A percentile compares a stretch with the other conserved stretches of the same genome.
Evolutionary conservation across 768 basidiomycete genomes (phyloP).

Genomic region (Mycena alexandri): DNA sequence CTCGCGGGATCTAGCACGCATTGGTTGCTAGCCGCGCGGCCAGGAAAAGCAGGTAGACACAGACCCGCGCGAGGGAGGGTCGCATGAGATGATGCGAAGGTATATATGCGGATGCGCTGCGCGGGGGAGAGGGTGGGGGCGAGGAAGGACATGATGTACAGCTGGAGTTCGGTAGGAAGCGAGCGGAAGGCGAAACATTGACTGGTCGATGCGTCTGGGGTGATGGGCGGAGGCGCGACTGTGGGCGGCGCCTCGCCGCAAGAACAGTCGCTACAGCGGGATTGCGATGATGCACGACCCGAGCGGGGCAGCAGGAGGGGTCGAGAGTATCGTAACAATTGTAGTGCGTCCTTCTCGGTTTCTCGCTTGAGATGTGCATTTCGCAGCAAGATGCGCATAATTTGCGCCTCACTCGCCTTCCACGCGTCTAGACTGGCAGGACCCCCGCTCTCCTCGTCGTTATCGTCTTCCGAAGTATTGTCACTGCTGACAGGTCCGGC

Average conservation of each 20-base stretch:
- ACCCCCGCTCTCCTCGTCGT: conserved; percentile 40
- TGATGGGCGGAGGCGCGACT: not conserved
- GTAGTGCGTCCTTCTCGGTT: conserved; percentile 61
- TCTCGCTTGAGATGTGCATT: conserved; percentile 57
- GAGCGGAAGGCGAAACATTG: conserved; percentile 50
- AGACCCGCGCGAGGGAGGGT: conserved; percentile 58
- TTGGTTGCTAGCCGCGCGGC: conserved; percentile 17
- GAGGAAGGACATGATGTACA: conserved; percentile 68
- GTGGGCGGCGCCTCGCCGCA: conserved; percentile 19
- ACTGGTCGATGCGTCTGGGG: conserved; percentile 31
- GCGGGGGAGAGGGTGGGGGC: conserved; percentile 67
- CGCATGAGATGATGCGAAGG: conserved; percentile 59
- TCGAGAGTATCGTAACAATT: conserved; percentile 64
- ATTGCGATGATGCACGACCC: not conserved
- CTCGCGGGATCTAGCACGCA: conserved; percentile 53
- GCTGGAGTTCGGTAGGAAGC: conserved; percentile 70
- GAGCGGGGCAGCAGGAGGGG: conserved; percentile 56
- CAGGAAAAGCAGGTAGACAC: conserved; percentile 34
- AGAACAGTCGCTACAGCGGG: conserved; percentile 19
- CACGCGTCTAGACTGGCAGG: conserved; percentile 44
- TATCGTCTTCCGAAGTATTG: conserved; percentile 42
- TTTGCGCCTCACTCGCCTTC: conserved; percentile 50
- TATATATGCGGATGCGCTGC: conserved; percentile 67
- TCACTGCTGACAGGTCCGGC: conserved; percentile 40
- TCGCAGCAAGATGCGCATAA: conserved; percentile 53